Evolutionary conservation across 495 filamentous ascomycete species (phyloP).

Genomic region (Bathelium albidoporum): DNA sequence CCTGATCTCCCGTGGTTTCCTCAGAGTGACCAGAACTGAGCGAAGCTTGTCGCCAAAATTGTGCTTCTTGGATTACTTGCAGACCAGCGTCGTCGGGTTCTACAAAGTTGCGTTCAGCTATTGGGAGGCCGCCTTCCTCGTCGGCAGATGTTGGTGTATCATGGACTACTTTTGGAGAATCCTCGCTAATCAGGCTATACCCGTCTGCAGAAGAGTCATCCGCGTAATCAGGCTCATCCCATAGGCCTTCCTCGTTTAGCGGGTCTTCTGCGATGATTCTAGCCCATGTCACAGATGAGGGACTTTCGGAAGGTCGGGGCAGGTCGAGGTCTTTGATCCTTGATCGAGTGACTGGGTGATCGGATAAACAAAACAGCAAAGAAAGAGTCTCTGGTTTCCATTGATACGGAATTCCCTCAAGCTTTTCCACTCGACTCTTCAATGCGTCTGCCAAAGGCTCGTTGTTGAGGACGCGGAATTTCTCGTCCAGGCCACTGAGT

Average conservation of each 20-base stretch:
- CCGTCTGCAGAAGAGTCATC: conserved; percentile 46
- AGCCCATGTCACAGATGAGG: conserved; percentile 54
- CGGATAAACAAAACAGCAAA: conserved; percentile 69
- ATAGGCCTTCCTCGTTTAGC: conserved; percentile 60
- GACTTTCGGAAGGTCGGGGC: conserved; percentile 36
- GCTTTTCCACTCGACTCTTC: conserved; percentile 47
- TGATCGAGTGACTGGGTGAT: conserved; percentile 64
- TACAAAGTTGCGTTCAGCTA: conserved; percentile 31
- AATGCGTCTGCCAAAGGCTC: conserved; percentile 77
- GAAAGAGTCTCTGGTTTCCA: conserved; percentile 72
- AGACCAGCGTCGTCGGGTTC: conserved; percentile 34
- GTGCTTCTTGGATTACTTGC: conserved; percentile 43
- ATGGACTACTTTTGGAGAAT: conserved; percentile 13
- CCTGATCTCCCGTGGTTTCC: background rate
- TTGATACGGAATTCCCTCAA: conserved; percentile 42
- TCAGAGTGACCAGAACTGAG: background rate
- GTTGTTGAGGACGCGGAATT: conserved; percentile 66
- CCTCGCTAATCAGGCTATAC: conserved; percentile 20
- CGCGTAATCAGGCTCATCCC: conserved; percentile 66
- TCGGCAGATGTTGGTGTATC: conserved; percentile 27
- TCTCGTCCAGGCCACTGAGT: conserved; percentile 76
- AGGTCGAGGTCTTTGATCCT: conserved; percentile 50
- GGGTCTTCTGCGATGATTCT: conserved; percentile 66
- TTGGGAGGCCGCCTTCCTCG: conserved; percentile 29
- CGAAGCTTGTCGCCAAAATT: conserved; percentile 27